A percentile compares a stretch with the other conserved stretches of the same genome.
Evolutionary conservation across 805 yeast genomes (phyloP).

Genomic region (Nakazawaea pomicola): DNA sequence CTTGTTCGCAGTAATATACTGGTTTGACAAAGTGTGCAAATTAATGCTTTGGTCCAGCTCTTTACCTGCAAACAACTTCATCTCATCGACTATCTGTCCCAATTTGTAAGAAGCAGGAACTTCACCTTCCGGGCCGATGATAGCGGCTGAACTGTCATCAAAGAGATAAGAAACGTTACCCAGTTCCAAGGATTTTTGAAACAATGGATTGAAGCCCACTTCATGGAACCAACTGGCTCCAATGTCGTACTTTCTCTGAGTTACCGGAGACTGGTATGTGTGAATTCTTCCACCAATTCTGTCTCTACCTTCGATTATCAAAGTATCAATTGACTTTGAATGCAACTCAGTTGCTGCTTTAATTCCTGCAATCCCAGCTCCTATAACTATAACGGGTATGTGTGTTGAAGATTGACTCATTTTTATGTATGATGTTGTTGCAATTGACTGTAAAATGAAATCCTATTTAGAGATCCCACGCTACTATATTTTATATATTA

Average conservation of each 20-base stretch:
- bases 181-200: slow-evolving; percentile 23
- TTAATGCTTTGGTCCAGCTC: slow-evolving; percentile 22
- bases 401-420: slow-evolving; percentile 3
- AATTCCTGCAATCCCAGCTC: slow-evolving; percentile 52
- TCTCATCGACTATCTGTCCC: slow-evolving; percentile 26
- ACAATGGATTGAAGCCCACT: slow-evolving; percentile 34
- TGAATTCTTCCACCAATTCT: slow-evolving; percentile 41
- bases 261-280: slow-evolving; percentile 22
- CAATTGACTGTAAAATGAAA: background rate
- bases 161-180: slow-evolving; percentile 21
- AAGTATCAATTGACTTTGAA: slow-evolving; percentile 29
- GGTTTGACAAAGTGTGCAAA: slow-evolving; percentile 21
- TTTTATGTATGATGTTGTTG: too few relatives aligned
- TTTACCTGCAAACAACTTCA: slow-evolving; percentile 28
- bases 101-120: slow-evolving; percentile 25
- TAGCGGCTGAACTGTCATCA: slow-evolving; percentile 30
- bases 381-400: slow-evolving; percentile 37
- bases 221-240: slow-evolving; percentile 58
- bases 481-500: too few relatives aligned
- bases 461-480: too few relatives aligned
- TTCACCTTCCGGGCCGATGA: slow-evolving; percentile 22
- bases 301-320: slow-evolving; percentile 45
- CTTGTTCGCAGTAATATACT: slow-evolving; percentile 19
- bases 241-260: slow-evolving; percentile 32
- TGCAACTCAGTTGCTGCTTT: slow-evolving; percentile 41